Evolutionary conservation across 1,139 yeast genomes (phyloP).

Genomic region (Pichia sp.): DNA sequence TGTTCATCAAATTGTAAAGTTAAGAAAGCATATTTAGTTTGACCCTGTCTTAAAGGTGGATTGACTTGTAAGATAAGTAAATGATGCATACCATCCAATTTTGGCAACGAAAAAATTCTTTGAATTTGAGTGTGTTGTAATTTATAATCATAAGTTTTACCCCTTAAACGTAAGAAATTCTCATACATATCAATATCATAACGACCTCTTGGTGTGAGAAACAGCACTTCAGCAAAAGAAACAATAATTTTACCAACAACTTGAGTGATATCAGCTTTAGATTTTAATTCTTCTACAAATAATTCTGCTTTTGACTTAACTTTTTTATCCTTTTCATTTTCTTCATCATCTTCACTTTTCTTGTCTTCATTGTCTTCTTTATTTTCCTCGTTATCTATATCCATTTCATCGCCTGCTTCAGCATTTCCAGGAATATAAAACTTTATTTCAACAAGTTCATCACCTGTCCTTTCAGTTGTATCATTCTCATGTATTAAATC

Average conservation of each 20-base stretch:
- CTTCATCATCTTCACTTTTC: conserved; percentile 37
- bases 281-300: conserved; percentile 86
- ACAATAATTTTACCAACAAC: conserved; percentile 97
- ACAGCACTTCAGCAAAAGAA: conserved; percentile 82
- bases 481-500: conserved; percentile 52
- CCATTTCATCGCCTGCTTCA: conserved; percentile 30
- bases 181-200: conserved; percentile 94
- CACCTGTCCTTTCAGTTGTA: conserved; percentile 63
- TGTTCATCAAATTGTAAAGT: conserved; percentile 84
- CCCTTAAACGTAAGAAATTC: conserved; percentile 82
- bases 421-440: conserved; percentile 85
- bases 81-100: conserved; percentile 90
- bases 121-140: conserved; percentile 87
- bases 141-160: conserved; percentile 96
- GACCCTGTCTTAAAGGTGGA: conserved; percentile 93
- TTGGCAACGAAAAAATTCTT: conserved; percentile 84
- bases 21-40: conserved; percentile 89
- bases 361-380: conserved; percentile 25
- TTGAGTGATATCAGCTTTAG: conserved; percentile 93
- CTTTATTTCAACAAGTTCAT: conserved; percentile 90
- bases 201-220: conserved; percentile 97
- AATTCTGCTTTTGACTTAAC: conserved; percentile 67
- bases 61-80: conserved; percentile 83
- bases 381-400: conserved; percentile 25
- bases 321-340: conserved; percentile 33